These are phyloP conservation scores for Aspergillus thermomutatus DNA, from an alignment of 2,329 filamentous ascomycete species.

Conservation along the genomic window DNA sequence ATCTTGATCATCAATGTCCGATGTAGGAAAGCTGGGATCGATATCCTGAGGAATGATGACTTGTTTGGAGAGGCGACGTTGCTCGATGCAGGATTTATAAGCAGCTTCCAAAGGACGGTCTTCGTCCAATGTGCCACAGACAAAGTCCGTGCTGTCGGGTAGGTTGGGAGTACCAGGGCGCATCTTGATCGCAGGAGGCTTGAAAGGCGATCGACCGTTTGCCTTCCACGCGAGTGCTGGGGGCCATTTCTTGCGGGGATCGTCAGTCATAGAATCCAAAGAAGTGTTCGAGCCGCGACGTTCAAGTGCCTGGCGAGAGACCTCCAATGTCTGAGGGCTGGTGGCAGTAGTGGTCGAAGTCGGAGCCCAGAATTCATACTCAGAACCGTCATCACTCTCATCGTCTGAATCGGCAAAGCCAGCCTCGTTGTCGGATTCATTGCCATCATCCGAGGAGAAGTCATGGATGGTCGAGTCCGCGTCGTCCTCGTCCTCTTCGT, in stretches of 20 bases:
- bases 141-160: conserved; percentile 96
- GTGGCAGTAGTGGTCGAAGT: conserved; percentile 47
- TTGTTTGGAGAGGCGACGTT: conserved; percentile 76
- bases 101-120: conserved; percentile 92
- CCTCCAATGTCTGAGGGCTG: conserved; percentile 51
- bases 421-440: conserved; percentile 75
- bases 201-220: conserved; percentile 36
- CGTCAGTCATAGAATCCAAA: conserved; percentile 47
- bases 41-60: conserved; percentile 90
- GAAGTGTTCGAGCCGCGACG: conserved; percentile 53
- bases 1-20: conserved; percentile 83
- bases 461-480: conserved; percentile 50
- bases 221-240: conserved; percentile 27
- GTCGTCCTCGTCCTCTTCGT: conserved; percentile 53
- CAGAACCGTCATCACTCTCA: conserved; percentile 61
- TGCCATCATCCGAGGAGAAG: conserved; percentile 58
- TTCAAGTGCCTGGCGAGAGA: conserved; percentile 44
- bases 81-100: conserved; percentile 80
- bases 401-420: conserved; percentile 66
- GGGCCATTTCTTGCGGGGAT: conserved; percentile 24
- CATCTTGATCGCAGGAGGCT: conserved; percentile 47
- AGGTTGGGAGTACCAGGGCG: conserved; percentile 73
- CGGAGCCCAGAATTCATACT: conserved; percentile 63
- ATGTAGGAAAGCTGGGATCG: conserved; percentile 94
- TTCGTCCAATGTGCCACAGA: conserved; percentile 96